A percentile compares a stretch with the other conserved stretches of the same genome.
Evolutionary conservation across 768 basidiomycete species (phyloP).

Genomic region (Agrocybe chaxingu): DNA sequence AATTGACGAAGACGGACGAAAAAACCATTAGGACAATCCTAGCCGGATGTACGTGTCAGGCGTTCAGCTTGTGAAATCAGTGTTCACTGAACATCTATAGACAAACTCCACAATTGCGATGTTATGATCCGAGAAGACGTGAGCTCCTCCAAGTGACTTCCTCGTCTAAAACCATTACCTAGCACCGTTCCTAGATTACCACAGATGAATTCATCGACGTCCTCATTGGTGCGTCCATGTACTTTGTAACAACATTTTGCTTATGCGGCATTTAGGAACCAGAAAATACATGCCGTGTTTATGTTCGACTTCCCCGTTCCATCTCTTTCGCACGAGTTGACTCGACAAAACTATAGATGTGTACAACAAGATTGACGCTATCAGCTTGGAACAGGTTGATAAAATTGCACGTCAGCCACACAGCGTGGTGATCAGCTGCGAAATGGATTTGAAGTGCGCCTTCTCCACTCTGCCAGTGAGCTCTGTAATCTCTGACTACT

Average conservation of each 20-base stretch:
- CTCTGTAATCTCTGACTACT: not conserved
- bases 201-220: slow-evolving; percentile 98
- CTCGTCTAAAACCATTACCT: slow-evolving; percentile 7
- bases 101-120: slow-evolving; percentile 92
- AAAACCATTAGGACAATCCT: slow-evolving; percentile 92
- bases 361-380: slow-evolving; percentile 95
- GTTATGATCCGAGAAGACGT: slow-evolving; percentile 99
- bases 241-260: not conserved
- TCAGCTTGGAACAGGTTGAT: slow-evolving; percentile 80
- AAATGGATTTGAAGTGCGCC: slow-evolving; percentile 83
- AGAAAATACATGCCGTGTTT: slow-evolving; percentile 95
- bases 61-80: not conserved
- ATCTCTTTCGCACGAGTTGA: not conserved
- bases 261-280: slow-evolving; percentile 49
- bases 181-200: slow-evolving; percentile 59
- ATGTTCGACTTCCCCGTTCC: slow-evolving; percentile 44
- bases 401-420: slow-evolving; percentile 78
- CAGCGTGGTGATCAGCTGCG: slow-evolving; percentile 95
- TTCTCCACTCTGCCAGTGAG: not conserved
- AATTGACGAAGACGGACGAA: slow-evolving; percentile 92
- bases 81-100: slow-evolving; percentile 29
- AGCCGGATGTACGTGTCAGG: slow-evolving; percentile 64
- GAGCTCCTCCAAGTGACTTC: slow-evolving; percentile 16
- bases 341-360: slow-evolving; percentile 51
- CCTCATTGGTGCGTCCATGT: slow-evolving; percentile 67